phyloP scores from a whole-genome alignment of 306 rosid genomes.

The Amphicarpaea edgeworthii region DNA sequence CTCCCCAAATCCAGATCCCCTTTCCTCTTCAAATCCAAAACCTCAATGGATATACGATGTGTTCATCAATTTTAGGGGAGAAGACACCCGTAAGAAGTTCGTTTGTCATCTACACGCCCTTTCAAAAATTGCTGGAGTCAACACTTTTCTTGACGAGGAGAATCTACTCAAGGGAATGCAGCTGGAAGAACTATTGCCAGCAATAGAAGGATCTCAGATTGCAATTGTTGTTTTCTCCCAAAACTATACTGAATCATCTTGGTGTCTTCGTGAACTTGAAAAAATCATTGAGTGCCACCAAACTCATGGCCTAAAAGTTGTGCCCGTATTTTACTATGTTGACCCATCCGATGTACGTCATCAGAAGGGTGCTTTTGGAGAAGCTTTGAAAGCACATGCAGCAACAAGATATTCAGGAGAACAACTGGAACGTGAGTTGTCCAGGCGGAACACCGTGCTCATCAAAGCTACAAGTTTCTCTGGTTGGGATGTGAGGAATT shows the following conservation, averaged over 20 bases:
- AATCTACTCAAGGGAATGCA: neutral
- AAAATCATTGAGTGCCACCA: neutral
- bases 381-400: neutral
- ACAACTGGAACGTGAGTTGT: neutral
- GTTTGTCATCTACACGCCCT: neutral
- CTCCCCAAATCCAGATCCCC: too few species aligned
- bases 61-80: neutral
- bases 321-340: neutral
- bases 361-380: neutral
- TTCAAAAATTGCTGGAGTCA: neutral
- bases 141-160: neutral
- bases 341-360: neutral
- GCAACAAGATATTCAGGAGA: neutral
- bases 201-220: neutral
- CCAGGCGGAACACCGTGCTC: neutral
- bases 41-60: neutral
- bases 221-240: neutral
- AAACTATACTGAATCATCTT: neutral
- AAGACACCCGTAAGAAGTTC: neutral
- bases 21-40: neutral
- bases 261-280: neutral
- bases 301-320: neutral
- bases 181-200: neutral
- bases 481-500: neutral
- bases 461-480: neutral